Evolutionary conservation across 2,329 filamentous ascomycete genomes (phyloP), one percentile per base, ranked within the genome.

Genomic region (Aspergillus flavus): DNA sequence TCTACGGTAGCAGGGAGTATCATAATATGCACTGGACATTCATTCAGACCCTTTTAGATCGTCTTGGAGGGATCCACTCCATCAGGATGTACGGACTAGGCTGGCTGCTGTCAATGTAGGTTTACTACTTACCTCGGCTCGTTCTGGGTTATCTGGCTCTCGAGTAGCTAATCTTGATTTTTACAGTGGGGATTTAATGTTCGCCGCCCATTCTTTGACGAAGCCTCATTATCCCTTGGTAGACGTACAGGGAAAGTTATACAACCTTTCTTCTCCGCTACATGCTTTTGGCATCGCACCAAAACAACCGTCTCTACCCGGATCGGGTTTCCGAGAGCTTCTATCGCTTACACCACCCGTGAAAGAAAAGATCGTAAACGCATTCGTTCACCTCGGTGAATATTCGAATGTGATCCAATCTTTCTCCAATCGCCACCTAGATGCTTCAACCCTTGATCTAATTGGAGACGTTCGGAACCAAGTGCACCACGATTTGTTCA

Each of bases 1-100:
- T 65, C 43, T 63, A 63, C 41, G 61, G 63, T 19, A 58, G 60
- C 4, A 54, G 61, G 7, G 61, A 63, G 4, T 65, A 65, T 39
- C 54, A 65, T 54, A 16, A 43, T 4, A 39, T 36, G 7, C 63
- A 65, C 32, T 63, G 63, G 63, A 53, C 34, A 11, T 28, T 63
- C n/a, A 48, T 65, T 26, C 54, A 60, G 9, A 32, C 59, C 32
- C 46, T 61, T 4, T n/a, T 65, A 9, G 34, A 21, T 6, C 57
- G 57, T 11, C 57, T 62, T n/a, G 60, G 60, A 2, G 63, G 63
- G 3, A 58, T 65, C 21, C 16, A 52, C 12, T 50, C 26, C 10
- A 26, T 65, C 36, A 39, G n/a, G 30, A 19, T 54, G 3, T 65
- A 34, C 14, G 63, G 57, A 6, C 32, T 62, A 19, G 39, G 57